phyloP scores from a whole-genome alignment of 1,284 basidiomycete species.

The Ganoderma lucidum region DNA sequence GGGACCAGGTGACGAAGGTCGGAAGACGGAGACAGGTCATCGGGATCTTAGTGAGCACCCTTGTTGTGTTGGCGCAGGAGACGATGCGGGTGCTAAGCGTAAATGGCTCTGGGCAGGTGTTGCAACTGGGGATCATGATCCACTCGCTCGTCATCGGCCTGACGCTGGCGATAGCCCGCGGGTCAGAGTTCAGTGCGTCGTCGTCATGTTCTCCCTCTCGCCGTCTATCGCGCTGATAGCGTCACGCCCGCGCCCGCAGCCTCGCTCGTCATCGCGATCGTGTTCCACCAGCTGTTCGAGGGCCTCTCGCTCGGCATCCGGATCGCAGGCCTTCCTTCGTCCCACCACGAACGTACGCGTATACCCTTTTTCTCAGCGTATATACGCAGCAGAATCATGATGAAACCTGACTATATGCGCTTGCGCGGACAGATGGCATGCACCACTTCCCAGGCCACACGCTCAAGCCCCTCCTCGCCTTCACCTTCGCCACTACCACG shows the following conservation, averaged over 20 bases:
- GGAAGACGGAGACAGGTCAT: slow-evolving; percentile 67
- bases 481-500: slow-evolving; percentile 76
- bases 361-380: slow-evolving; percentile 20
- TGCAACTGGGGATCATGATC: slow-evolving; percentile 84
- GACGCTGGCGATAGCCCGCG: slow-evolving; percentile 71
- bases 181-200: slow-evolving; percentile 72
- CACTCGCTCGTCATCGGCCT: slow-evolving; percentile 82
- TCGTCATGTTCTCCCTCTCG: slow-evolving; percentile 39
- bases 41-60: slow-evolving; percentile 61
- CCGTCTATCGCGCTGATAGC: slow-evolving; percentile 13
- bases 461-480: slow-evolving; percentile 62
- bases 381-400: not conserved
- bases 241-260: slow-evolving; percentile 47
- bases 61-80: not conserved
- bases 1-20: slow-evolving; percentile 43
- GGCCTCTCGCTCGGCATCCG: slow-evolving; percentile 81
- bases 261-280: slow-evolving; percentile 74
- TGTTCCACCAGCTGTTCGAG: slow-evolving; percentile 85
- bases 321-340: slow-evolving; percentile 68
- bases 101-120: slow-evolving; percentile 51
- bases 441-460: slow-evolving; percentile 31
- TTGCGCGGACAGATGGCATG: slow-evolving; percentile 22
- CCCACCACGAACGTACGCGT: slow-evolving; percentile 35
- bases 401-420: not conserved
- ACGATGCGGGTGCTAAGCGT: not conserved